Evolutionary conservation across 2,329 filamentous ascomycete genomes (phyloP).

Genomic region (Emergomyces africanus): DNA sequence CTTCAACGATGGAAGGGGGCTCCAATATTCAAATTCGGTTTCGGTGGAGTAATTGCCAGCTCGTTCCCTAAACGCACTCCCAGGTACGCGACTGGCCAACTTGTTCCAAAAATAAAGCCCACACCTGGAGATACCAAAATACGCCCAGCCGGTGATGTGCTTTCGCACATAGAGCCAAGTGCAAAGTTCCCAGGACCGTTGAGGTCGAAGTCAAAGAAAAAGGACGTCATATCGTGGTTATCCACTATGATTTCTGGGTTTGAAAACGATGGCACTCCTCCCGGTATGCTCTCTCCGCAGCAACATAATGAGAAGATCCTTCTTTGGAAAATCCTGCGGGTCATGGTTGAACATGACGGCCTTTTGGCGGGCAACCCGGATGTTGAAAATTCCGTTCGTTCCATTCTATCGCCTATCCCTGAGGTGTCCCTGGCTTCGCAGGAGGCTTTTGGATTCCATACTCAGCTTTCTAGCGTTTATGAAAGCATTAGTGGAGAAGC

Average conservation of each 20-base stretch:
- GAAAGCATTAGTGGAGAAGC: conserved; percentile 16
- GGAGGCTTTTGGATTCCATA: conserved; percentile 13
- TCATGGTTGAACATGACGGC: conserved; percentile 81
- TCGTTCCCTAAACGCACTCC: conserved; percentile 84
- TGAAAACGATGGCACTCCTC: conserved; percentile 42
- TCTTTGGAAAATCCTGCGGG: conserved; percentile 72
- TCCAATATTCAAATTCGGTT: conserved; percentile 77
- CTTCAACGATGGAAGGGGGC: conserved; percentile 83
- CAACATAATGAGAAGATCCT: conserved; percentile 61
- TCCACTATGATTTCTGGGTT: conserved; percentile 59
- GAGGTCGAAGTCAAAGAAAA: conserved; percentile 86
- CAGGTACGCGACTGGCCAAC: conserved; percentile 64
- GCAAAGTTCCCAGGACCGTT: conserved; percentile 82
- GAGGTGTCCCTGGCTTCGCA: conserved; percentile 20
- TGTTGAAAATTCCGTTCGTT: conserved; percentile 62
- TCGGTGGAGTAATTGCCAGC: conserved; percentile 69
- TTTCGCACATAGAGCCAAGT: conserved; percentile 58
- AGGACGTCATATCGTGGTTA: conserved; percentile 77
- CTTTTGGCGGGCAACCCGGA: conserved; percentile 57
- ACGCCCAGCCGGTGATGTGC: conserved; percentile 59
- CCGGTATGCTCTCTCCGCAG: conserved; percentile 40
- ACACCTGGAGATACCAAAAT: conserved; percentile 71
- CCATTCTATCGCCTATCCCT: conserved; percentile 54
- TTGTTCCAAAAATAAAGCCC: conserved; percentile 64
- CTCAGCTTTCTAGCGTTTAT: conserved; percentile 25